Conservation (phyloP, 768 basidiomycete species). For the Pleurotus djamor region DNA sequence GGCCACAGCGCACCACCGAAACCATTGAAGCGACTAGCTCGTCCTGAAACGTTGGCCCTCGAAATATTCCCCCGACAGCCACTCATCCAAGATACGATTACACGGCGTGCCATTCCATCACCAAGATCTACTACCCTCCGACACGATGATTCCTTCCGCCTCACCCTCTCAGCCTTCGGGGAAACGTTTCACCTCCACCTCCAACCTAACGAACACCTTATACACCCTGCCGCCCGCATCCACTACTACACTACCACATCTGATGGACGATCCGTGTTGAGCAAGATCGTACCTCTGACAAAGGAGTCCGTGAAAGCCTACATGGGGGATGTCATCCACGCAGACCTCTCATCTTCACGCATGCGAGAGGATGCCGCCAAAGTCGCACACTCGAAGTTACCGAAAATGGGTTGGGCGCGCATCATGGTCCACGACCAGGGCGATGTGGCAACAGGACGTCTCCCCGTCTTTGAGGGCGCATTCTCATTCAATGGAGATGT, state of each 20-base stretch:
- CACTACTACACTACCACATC: conserved; percentile 55
- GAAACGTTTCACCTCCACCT: conserved; percentile 72
- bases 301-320: conserved; percentile 67
- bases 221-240: conserved; percentile 77
- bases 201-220: conserved; percentile 72
- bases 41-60: conserved; percentile 49
- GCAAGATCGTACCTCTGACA: conserved; percentile 59
- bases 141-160: conserved; percentile 69
- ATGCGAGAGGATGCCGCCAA: conserved; percentile 66
- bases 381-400: conserved; percentile 37
- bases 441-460: conserved; percentile 38
- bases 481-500: conserved; percentile 67
- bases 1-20: conserved; percentile 46
- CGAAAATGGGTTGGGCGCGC: conserved; percentile 73
- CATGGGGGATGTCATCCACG: conserved; percentile 71
- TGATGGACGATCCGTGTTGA: conserved; percentile 47
- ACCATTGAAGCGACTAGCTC: conserved; percentile 45
- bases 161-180: conserved; percentile 64
- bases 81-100: conserved; percentile 11
- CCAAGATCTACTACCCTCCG: conserved; percentile 48
- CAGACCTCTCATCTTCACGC: conserved; percentile 44
- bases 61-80: conserved; percentile 53
- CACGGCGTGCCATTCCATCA: conserved; percentile 30
- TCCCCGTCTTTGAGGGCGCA: conserved; percentile 72
- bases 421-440: conserved; percentile 71